phyloP scores from a whole-genome alignment of 1,284 basidiomycete species.

The Schizophyllum commune region DNA sequence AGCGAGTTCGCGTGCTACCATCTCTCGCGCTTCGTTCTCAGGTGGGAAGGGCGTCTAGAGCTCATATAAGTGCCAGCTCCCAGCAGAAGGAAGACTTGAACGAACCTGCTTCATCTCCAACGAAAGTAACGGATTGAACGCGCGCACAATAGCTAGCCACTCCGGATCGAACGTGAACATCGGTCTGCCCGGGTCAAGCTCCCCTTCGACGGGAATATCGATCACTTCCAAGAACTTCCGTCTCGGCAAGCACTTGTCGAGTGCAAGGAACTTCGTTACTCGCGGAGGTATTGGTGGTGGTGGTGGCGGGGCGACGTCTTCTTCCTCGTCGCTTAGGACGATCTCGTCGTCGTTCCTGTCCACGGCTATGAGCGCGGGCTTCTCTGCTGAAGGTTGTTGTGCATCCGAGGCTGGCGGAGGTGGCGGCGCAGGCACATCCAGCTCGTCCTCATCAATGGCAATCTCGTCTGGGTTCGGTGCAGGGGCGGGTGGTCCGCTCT shows the following conservation, averaged over 20 bases:
- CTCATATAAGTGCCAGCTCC: neutral
- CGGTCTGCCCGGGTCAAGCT: neutral
- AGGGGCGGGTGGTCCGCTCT: slow-evolving; percentile 1
- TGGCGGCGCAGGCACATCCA: slow-evolving; percentile 10
- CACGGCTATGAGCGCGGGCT: slow-evolving; percentile 3
- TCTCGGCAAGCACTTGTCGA: slow-evolving; percentile 86
- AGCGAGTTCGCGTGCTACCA: slow-evolving; percentile 55
- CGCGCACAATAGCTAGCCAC: slow-evolving; percentile 92
- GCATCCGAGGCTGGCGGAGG: slow-evolving; percentile 4
- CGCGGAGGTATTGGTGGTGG: slow-evolving; percentile 19
- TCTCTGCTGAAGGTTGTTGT: neutral
- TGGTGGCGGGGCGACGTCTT: slow-evolving; percentile 29
- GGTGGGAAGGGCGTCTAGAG: slow-evolving; percentile 44
- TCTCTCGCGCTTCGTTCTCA: slow-evolving; percentile 43
- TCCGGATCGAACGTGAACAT: slow-evolving; percentile 66
- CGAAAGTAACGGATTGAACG: slow-evolving; percentile 77
- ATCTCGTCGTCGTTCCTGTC: slow-evolving; percentile 67
- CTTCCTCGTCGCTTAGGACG: slow-evolving; percentile 52
- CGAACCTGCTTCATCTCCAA: slow-evolving; percentile 31
- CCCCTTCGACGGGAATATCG: slow-evolving; percentile 38
- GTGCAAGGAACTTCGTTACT: slow-evolving; percentile 77
- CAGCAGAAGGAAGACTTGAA: neutral
- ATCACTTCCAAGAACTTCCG: slow-evolving; percentile 86
- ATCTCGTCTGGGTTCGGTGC: slow-evolving; percentile 60
- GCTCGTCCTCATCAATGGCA: slow-evolving; percentile 48